Percentiles rank a stretch among this genome's conserved stretches.
Conservation (phyloP, 2,329 filamentous ascomycete species). For the Colletotrichum coccodes region DNA sequence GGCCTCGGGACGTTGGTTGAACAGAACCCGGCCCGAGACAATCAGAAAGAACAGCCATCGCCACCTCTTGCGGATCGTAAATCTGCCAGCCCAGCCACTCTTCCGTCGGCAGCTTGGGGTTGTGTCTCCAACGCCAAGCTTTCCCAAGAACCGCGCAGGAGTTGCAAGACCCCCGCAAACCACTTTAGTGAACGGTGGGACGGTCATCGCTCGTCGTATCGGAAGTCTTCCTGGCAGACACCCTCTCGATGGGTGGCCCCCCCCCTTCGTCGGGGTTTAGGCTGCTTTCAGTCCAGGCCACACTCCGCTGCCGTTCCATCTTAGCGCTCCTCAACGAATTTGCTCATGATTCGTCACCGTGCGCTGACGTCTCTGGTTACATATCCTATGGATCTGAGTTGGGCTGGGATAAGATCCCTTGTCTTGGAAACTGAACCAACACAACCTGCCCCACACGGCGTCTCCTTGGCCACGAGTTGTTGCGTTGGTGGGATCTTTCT, state of each 20-base stretch:
- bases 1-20: not conserved
- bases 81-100: not conserved
- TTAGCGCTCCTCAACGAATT: constrained; percentile 2
- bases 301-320: constrained; percentile 3
- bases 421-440: not conserved
- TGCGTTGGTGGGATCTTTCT: not conserved
- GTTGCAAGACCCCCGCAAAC: constrained; percentile 13
- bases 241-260: not conserved
- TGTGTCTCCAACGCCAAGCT: constrained; percentile 23
- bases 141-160: constrained; percentile 14
- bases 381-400: not conserved
- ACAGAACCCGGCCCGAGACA: not conserved
- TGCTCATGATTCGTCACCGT: constrained; percentile 19
- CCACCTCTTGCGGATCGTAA: no score
- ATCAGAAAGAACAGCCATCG: not conserved
- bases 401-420: not conserved
- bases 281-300: constrained; percentile 13
- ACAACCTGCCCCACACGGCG: not conserved
- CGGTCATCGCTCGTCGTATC: constrained; percentile 17
- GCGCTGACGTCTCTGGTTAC: not conserved
- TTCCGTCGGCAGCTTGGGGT: not conserved
- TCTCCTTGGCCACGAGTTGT: not conserved
- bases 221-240: constrained; percentile 30
- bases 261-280: not conserved
- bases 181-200: constrained; percentile 24